Percentiles rank a stretch among this genome's conserved stretches.
Evolutionary conservation across 2,329 filamentous ascomycete genomes (phyloP).

Genomic region (Ophiobolus disseminans): DNA sequence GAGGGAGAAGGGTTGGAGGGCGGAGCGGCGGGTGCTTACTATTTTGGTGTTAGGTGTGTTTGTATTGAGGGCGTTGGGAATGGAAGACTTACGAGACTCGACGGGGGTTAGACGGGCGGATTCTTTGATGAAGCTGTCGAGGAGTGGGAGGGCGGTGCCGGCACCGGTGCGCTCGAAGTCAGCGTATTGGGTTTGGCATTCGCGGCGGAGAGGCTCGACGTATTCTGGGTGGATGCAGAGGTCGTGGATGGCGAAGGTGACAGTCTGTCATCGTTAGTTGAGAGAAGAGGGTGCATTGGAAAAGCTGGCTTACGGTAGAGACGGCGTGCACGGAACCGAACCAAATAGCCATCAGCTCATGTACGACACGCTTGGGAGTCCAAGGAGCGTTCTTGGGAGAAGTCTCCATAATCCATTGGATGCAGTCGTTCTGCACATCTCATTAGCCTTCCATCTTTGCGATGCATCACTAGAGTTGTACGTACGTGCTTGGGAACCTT

Average conservation of each 20-base stretch:
- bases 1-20: conserved; percentile 20
- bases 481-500: conserved; percentile 11
- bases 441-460: background rate
- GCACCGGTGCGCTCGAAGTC: conserved; percentile 16
- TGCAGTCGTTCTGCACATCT: conserved; percentile 27
- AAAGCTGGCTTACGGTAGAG: conserved; percentile 25
- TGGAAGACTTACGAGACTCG: conserved; percentile 17
- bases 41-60: background rate
- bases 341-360: conserved; percentile 47
- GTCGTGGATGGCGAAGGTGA: conserved; percentile 25
- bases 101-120: conserved; percentile 25
- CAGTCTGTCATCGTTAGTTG: conserved; percentile 4
- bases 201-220: conserved; percentile 19
- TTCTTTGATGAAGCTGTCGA: conserved; percentile 34
- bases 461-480: background rate
- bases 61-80: background rate
- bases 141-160: conserved; percentile 20
- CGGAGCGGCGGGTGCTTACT: conserved; percentile 25
- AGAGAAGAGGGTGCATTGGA: background rate
- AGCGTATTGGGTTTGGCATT: conserved; percentile 17
- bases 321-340: conserved; percentile 43
- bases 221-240: conserved; percentile 27
- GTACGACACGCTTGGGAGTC: conserved; percentile 31
- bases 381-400: conserved; percentile 34
- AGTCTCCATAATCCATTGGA: conserved; percentile 47